phyloP scores from a whole-genome alignment of 2,329 filamentous ascomycete genomes.

The Colletotrichum tabaci region DNA sequence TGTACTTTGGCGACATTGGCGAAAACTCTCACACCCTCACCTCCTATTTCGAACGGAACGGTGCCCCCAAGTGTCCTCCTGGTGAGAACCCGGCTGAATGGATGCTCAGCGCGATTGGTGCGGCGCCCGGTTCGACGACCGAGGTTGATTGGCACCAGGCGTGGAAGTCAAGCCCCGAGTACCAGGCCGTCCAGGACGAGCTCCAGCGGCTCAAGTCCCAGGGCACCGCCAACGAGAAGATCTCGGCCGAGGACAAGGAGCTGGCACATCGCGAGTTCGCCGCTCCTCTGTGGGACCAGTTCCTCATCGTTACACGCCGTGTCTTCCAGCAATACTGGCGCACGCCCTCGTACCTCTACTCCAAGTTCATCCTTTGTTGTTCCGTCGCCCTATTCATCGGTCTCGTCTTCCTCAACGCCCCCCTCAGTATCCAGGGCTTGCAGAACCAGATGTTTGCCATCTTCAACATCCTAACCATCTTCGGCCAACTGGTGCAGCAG shows the following conservation, averaged over 20 bases:
- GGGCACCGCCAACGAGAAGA: slow-evolving; percentile 4
- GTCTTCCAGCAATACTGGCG: slow-evolving; percentile 87
- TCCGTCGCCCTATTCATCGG: slow-evolving; percentile 70
- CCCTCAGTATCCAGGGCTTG: slow-evolving; percentile 71
- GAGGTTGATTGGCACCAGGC: slow-evolving; percentile 64
- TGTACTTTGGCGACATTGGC: slow-evolving; percentile 70
- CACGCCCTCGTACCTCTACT: slow-evolving; percentile 81
- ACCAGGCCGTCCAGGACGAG: slow-evolving; percentile 39
- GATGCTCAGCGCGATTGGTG: slow-evolving; percentile 52
- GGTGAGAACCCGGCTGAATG: slow-evolving; percentile 69
- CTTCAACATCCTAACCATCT: slow-evolving; percentile 77
- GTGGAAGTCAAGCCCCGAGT: slow-evolving; percentile 62
- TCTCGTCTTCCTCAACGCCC: slow-evolving; percentile 73
- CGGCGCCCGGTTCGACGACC: slow-evolving; percentile 61
- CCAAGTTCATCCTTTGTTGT: slow-evolving; percentile 72
- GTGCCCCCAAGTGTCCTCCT: slow-evolving; percentile 62
- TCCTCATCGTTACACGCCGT: slow-evolving; percentile 58
- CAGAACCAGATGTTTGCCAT: slow-evolving; percentile 77
- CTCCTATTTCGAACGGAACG: slow-evolving; percentile 67
- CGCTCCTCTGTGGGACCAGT: slow-evolving; percentile 73
- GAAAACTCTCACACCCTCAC: slow-evolving; percentile 63
- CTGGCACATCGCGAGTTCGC: slow-evolving; percentile 64
- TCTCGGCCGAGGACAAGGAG: slow-evolving; percentile 7
- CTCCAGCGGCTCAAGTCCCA: slow-evolving; percentile 44
- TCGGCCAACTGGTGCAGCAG: slow-evolving; percentile 71